A percentile compares a stretch with the other conserved stretches of the same genome.
phyloP scores from a whole-genome alignment of 495 filamentous ascomycete species.

The Podospora didyma region DNA sequence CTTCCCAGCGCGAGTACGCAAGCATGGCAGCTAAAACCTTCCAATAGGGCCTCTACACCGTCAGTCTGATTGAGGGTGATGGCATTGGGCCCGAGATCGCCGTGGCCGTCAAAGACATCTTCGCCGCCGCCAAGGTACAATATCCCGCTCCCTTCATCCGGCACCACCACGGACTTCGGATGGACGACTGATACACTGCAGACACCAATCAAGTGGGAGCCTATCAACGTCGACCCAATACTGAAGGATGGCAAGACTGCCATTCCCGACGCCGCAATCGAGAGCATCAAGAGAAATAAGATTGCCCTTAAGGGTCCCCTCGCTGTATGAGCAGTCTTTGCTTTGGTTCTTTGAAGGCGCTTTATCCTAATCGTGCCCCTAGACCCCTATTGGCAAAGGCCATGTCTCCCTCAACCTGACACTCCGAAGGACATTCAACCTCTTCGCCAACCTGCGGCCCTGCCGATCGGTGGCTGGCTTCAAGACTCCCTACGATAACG shows the following conservation, averaged over 20 bases:
- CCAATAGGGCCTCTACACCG: conserved; percentile 81
- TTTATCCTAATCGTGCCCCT: conserved; percentile 14
- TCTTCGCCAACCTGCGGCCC: conserved; percentile 97
- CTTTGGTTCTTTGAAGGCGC: neutral
- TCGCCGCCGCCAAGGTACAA: conserved; percentile 84
- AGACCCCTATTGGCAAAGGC: conserved; percentile 97
- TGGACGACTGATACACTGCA: conserved; percentile 30
- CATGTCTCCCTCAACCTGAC: conserved; percentile 99
- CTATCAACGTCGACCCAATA: conserved; percentile 89
- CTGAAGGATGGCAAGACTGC: conserved; percentile 89
- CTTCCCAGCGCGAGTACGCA: neutral
- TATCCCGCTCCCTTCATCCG: conserved; percentile 16
- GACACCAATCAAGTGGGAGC: conserved; percentile 94
- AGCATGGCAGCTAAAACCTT: conserved; percentile 13
- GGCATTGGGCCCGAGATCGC: conserved; percentile 98
- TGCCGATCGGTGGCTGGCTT: conserved; percentile 94
- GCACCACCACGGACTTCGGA: conserved; percentile 6
- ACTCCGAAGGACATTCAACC: conserved; percentile 97
- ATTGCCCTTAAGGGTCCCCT: conserved; percentile 96
- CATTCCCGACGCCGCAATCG: conserved; percentile 83
- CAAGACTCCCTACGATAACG: conserved; percentile 98
- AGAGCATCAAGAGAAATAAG: conserved; percentile 86
- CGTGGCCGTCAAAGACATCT: conserved; percentile 96
- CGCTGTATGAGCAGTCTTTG: conserved; percentile 60
- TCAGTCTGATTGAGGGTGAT: conserved; percentile 97